These are phyloP conservation scores for Cyclocybe cylindracea DNA, from an alignment of 768 basidiomycete species.

Conservation along the genomic window DNA sequence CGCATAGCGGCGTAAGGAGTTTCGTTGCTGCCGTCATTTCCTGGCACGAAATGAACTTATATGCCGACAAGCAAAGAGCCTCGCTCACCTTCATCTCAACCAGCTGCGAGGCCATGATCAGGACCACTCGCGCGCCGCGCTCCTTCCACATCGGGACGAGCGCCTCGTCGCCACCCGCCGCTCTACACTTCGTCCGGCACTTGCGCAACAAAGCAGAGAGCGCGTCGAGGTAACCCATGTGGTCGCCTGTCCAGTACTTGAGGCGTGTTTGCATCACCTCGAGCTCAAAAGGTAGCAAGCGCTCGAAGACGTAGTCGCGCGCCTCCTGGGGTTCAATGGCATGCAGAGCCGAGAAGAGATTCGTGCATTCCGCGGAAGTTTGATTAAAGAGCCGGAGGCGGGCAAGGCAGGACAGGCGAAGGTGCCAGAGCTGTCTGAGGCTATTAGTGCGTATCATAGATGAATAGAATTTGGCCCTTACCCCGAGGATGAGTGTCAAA, in stretches of 20 bases:
- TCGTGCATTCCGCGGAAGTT: slow-evolving; percentile 80
- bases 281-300: slow-evolving; percentile 58
- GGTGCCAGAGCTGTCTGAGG: slow-evolving; percentile 74
- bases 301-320: slow-evolving; percentile 61
- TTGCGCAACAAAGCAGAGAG: slow-evolving; percentile 60
- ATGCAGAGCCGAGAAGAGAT: slow-evolving; percentile 73
- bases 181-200: slow-evolving; percentile 56
- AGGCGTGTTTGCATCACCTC: slow-evolving; percentile 74
- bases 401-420: slow-evolving; percentile 76
- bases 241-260: slow-evolving; percentile 82
- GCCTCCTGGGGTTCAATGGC: slow-evolving; percentile 53
- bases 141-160: slow-evolving; percentile 79
- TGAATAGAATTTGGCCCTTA: slow-evolving; percentile 34
- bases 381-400: slow-evolving; percentile 86
- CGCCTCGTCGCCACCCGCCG: slow-evolving; percentile 34
- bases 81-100: slow-evolving; percentile 77
- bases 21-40: slow-evolving; percentile 69
- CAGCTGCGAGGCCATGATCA: slow-evolving; percentile 81
- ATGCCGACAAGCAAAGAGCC: too few species aligned
- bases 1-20: slow-evolving; percentile 69
- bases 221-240: slow-evolving; percentile 78
- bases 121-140: slow-evolving; percentile 68
- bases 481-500: slow-evolving; percentile 61
- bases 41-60: slow-evolving; percentile 29
- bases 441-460: neutral